A percentile compares a stretch with the other conserved stretches of the same genome.
These are phyloP conservation scores for Fusarium sp. DNA, from an alignment of 2,329 filamentous ascomycete species.

Conservation along the genomic window DNA sequence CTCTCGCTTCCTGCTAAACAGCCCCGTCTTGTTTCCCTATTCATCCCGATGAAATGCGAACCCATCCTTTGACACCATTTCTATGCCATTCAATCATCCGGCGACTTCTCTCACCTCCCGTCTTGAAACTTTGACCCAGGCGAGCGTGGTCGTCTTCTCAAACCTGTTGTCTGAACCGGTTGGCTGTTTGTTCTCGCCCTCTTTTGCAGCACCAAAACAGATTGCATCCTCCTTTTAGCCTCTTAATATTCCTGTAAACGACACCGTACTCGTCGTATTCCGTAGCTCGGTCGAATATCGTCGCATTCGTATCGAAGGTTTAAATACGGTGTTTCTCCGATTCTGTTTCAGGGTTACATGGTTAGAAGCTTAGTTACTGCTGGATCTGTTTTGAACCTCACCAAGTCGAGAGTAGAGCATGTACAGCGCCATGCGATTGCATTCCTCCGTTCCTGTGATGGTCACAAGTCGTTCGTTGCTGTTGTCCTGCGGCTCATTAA, in stretches of 20 bases:
- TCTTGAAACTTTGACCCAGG: slow-evolving; percentile 11
- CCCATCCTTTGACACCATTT: slow-evolving; percentile 47
- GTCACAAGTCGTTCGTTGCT: slow-evolving; percentile 98
- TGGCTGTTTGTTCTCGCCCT: slow-evolving; percentile 1
- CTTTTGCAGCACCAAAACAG: slow-evolving; percentile 19
- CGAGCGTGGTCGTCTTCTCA: slow-evolving; percentile 9
- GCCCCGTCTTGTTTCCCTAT: slow-evolving; percentile 37
- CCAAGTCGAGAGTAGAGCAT: slow-evolving; percentile 98
- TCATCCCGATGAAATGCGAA: slow-evolving; percentile 46
- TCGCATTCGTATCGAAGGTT: slow-evolving; percentile 25
- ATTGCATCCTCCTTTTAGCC: slow-evolving; percentile 37
- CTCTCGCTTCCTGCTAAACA: slow-evolving; percentile 38
- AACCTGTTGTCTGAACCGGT: neutral
- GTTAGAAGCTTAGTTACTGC: slow-evolving; percentile 46
- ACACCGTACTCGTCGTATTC: slow-evolving; percentile 17
- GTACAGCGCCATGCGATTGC: slow-evolving; percentile 99
- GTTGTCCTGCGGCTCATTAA: slow-evolving; percentile 99
- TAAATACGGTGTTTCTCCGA: slow-evolving; percentile 60
- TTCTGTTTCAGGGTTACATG: slow-evolving; percentile 47
- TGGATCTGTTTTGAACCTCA: slow-evolving; percentile 58
- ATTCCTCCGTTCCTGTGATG: slow-evolving; percentile 96
- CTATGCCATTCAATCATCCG: slow-evolving; percentile 41
- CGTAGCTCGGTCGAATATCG: slow-evolving; percentile 18
- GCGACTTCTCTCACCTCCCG: slow-evolving; percentile 17
- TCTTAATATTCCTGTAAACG: slow-evolving; percentile 17